Percentiles rank a stretch among this genome's conserved stretches.
phyloP scores from a whole-genome alignment of 108 stramenopile genomes.

The Aureococcus anophagefferens region DNA sequence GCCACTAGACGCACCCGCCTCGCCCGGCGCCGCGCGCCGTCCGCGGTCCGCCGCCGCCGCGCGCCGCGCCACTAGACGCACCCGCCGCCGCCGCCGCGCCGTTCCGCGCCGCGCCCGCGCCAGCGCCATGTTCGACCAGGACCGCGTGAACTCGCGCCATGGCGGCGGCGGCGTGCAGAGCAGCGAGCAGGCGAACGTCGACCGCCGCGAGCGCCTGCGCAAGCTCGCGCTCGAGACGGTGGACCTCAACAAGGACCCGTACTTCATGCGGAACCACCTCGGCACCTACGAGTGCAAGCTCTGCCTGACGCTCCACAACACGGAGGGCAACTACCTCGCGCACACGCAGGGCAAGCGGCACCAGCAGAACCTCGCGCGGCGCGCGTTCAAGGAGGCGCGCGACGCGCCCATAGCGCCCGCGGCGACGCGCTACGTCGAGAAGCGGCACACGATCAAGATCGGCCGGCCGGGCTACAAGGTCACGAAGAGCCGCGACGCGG shows the following conservation, averaged over 20 bases:
- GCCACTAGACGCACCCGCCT: too few species aligned
- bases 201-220: conserved; percentile 88
- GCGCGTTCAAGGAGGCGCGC: conserved; percentile 67
- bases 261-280: conserved; percentile 94
- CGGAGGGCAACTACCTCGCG: conserved; percentile 96
- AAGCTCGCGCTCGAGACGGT: conserved; percentile 93
- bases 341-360: conserved; percentile 99
- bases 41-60: too few species aligned
- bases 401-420: conserved; percentile 9
- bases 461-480: conserved; percentile 98
- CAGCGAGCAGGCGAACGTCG: conserved; percentile 75
- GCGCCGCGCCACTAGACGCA: too few species aligned
- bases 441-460: conserved; percentile 59
- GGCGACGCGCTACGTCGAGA: conserved; percentile 5
- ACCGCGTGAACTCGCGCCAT: conserved; percentile 91
- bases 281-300: conserved; percentile 98
- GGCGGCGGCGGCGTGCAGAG: conserved; percentile 92
- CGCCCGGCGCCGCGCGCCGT: too few species aligned
- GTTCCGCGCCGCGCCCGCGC: too few species aligned
- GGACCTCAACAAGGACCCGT: conserved; percentile 98
- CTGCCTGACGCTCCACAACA: conserved; percentile 94
- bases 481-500: conserved; percentile 72
- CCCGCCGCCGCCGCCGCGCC: too few species aligned
- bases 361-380: conserved; percentile 80
- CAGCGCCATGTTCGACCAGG: conserved; percentile 73